These are phyloP conservation scores for Hypoxylon sp. DNA, from an alignment of 2,329 filamentous ascomycete genomes.

Conservation along the genomic window DNA sequence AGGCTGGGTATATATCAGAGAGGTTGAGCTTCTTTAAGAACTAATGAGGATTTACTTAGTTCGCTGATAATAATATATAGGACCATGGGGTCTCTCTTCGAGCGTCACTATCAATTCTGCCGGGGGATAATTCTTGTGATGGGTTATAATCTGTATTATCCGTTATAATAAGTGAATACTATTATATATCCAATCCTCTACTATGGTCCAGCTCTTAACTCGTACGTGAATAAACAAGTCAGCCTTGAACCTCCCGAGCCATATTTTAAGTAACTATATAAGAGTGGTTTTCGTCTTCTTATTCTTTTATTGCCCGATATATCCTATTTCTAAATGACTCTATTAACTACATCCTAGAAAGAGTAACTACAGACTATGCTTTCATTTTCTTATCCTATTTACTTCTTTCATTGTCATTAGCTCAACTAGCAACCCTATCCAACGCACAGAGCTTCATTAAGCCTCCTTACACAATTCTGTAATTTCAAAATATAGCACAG, in stretches of 20 bases:
- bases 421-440: no score
- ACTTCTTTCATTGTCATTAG: no score
- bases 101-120: not conserved
- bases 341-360: no score
- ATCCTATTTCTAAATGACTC: no score
- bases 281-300: no score
- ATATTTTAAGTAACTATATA: not conserved
- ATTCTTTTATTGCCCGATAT: no score
- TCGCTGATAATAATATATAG: not conserved
- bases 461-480: not conserved
- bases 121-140: not conserved
- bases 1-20: not conserved
- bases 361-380: no score
- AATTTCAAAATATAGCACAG: not conserved
- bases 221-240: not conserved
- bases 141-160: not conserved
- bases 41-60: not conserved
- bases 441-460: not conserved
- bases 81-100: no score
- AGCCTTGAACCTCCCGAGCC: not conserved
- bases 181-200: not conserved
- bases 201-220: not conserved
- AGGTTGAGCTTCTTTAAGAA: not conserved
- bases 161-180: not conserved
- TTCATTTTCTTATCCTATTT: not conserved